These are phyloP conservation scores for Zanthoxylum bungeanum DNA, from an alignment of 345 rosid genomes.

Conservation along the genomic window DNA sequence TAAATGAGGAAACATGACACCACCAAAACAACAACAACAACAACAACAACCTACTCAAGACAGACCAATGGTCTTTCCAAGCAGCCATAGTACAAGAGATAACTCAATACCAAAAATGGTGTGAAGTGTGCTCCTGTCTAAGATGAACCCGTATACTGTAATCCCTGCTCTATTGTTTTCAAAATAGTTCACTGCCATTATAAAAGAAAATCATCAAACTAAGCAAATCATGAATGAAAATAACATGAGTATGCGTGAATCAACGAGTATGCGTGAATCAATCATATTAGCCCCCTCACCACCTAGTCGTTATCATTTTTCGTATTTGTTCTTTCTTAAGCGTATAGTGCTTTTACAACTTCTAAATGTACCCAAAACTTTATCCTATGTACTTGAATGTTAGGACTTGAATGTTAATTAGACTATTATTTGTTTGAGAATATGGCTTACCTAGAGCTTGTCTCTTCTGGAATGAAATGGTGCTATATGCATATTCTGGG, in stretches of 20 bases:
- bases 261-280: too few species aligned
- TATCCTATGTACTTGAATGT: neutral
- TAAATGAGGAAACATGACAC: neutral
- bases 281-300: too few species aligned
- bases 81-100: conserved; percentile 87
- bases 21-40: neutral
- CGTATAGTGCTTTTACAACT: neutral
- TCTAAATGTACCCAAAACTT: neutral
- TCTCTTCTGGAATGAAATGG: conserved; percentile 86
- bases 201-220: conserved; percentile 12
- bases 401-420: neutral
- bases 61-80: conserved; percentile 82
- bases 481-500: conserved; percentile 65
- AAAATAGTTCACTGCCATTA: conserved; percentile 70
- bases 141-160: conserved; percentile 74
- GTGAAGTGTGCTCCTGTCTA: conserved; percentile 77
- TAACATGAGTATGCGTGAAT: neutral
- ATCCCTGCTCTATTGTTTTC: conserved; percentile 94
- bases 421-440: neutral
- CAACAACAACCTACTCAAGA: conserved; percentile 39
- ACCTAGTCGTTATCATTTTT: too few species aligned
- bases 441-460: conserved; percentile 72
- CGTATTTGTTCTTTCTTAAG: neutral
- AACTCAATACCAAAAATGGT: conserved; percentile 80
- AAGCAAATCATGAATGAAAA: neutral